Evolutionary conservation across 495 filamentous ascomycete species (phyloP).

Genomic region (Neurospora sp.): DNA sequence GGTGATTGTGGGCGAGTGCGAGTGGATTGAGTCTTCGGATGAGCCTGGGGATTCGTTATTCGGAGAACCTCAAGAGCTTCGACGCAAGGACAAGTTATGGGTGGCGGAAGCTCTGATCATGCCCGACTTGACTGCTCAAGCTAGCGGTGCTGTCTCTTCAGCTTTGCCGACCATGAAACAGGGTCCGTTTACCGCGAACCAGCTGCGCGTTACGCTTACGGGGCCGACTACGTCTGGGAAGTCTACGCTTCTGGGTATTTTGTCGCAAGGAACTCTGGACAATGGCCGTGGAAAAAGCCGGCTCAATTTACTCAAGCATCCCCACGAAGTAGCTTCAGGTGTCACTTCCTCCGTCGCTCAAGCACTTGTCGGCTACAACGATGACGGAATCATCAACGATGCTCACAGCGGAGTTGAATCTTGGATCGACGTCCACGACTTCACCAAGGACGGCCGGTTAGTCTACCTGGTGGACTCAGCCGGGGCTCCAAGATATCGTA

Average conservation of each 20-base stretch:
- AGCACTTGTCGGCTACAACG: slow-evolving; percentile 78
- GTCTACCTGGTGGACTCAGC: slow-evolving; percentile 86
- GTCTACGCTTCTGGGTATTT: slow-evolving; percentile 77
- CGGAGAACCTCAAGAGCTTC: slow-evolving; percentile 1
- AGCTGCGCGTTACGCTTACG: slow-evolving; percentile 83
- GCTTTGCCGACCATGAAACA: slow-evolving; percentile 16
- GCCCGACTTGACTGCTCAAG: slow-evolving; percentile 25
- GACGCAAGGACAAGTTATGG: slow-evolving; percentile 54
- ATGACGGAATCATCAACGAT: slow-evolving; percentile 70
- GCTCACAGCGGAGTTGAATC: slow-evolving; percentile 75
- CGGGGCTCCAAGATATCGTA: slow-evolving; percentile 74
- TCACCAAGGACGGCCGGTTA: slow-evolving; percentile 62
- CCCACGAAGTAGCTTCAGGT: slow-evolving; percentile 87
- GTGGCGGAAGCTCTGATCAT: slow-evolving; percentile 68
- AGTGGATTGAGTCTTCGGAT: slow-evolving; percentile 44
- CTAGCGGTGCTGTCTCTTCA: slow-evolving; percentile 1
- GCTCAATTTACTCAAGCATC: slow-evolving; percentile 78
- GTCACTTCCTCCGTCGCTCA: slow-evolving; percentile 89
- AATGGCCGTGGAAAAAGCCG: slow-evolving; percentile 87
- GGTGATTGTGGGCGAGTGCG: slow-evolving; percentile 78
- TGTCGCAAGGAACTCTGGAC: slow-evolving; percentile 79
- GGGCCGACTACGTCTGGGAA: slow-evolving; percentile 92
- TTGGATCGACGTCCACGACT: slow-evolving; percentile 86
- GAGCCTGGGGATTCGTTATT: slow-evolving; percentile 1
- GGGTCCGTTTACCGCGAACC: slow-evolving; percentile 45